A percentile compares a stretch with the other conserved stretches of the same genome.
phyloP scores from a whole-genome alignment of 1,284 basidiomycete genomes.

The Ustilago esculenta region DNA sequence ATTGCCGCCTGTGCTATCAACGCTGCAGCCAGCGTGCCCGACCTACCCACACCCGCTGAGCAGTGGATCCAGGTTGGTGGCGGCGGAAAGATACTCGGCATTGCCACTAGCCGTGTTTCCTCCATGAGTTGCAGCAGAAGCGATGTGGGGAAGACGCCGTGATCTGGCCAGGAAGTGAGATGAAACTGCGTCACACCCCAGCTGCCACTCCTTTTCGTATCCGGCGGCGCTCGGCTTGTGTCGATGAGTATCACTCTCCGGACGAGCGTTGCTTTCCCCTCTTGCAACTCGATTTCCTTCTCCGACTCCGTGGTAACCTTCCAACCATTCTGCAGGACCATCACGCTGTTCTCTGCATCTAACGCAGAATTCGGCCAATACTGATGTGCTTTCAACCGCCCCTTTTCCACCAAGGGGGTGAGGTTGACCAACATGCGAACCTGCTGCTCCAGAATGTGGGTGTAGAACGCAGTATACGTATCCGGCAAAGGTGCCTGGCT shows the following conservation, averaged over 20 bases:
- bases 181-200: constrained; percentile 74
- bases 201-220: background rate
- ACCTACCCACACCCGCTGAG: constrained; percentile 70
- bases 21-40: constrained; percentile 70
- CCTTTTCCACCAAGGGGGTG: constrained; percentile 56
- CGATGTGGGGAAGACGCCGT: constrained; percentile 74
- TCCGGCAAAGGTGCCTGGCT: constrained; percentile 91
- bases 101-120: constrained; percentile 25
- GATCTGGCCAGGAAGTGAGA: constrained; percentile 82
- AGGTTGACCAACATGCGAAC: constrained; percentile 60
- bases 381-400: constrained; percentile 55
- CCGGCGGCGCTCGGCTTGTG: background rate
- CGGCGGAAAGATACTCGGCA: constrained; percentile 60
- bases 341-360: background rate
- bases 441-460: constrained; percentile 34
- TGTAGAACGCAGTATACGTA: constrained; percentile 87
- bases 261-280: constrained; percentile 9
- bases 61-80: constrained; percentile 85
- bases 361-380: constrained; percentile 53
- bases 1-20: constrained; percentile 39
- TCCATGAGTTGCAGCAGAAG: constrained; percentile 44
- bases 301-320: constrained; percentile 1
- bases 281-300: constrained; percentile 17
- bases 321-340: constrained; percentile 24
- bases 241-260: constrained; percentile 21